Evolutionary conservation across 345 rosid species (phyloP).

Genomic region (Gossypium thurberi): DNA sequence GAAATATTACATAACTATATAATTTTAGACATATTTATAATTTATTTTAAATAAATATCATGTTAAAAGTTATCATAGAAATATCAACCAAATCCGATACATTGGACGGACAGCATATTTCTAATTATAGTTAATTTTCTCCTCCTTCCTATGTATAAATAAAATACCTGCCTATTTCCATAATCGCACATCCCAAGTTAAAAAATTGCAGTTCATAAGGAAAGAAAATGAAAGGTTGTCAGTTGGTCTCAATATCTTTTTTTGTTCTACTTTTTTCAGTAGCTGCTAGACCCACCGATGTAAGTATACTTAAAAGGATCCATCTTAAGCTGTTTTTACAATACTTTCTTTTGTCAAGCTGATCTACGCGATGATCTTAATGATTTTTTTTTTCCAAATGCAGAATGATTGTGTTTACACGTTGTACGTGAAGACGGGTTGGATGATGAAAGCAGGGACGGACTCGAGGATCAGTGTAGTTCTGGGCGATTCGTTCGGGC

Average conservation of each 20-base stretch:
- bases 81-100: too few species aligned
- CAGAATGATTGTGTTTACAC: slow-evolving; percentile 29
- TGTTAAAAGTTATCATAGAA: neutral
- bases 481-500: slow-evolving; percentile 25
- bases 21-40: neutral
- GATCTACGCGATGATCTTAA: too few species aligned
- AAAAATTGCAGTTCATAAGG: neutral
- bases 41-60: neutral
- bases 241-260: neutral
- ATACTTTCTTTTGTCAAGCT: too few species aligned
- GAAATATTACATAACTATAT: neutral
- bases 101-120: neutral
- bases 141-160: neutral
- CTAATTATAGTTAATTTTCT: neutral
- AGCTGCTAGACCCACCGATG: neutral
- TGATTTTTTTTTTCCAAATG: neutral
- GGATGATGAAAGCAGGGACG: slow-evolving; percentile 34
- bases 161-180: neutral
- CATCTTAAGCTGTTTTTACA: neutral
- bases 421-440: slow-evolving; percentile 35
- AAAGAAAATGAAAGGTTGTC: slow-evolving; percentile 1
- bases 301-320: neutral
- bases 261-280: neutral
- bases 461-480: slow-evolving; percentile 34
- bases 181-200: neutral